These are phyloP conservation scores for Serpula lacrymans DNA, from an alignment of 768 basidiomycete genomes.

Conservation along the genomic window DNA sequence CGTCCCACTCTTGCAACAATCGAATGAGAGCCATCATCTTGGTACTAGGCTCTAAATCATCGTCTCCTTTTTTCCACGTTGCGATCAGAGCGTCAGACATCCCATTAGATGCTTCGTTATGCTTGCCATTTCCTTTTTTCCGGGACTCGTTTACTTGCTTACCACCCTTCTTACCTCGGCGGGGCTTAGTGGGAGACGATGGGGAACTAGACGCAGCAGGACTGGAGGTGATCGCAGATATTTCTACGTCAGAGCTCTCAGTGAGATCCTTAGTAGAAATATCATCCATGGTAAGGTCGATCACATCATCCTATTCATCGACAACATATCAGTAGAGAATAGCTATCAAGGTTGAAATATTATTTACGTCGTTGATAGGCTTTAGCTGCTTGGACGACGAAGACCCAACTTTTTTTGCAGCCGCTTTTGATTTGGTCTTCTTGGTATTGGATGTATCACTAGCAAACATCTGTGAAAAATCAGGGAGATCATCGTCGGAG, in stretches of 20 bases:
- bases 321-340: too few species aligned
- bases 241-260: conserved; percentile 26
- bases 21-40: conserved; percentile 63
- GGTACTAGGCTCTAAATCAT: conserved; percentile 60
- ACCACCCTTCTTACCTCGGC: background rate
- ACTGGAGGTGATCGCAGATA: too few species aligned
- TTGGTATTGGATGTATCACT: conserved; percentile 27
- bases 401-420: conserved; percentile 7
- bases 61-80: conserved; percentile 58
- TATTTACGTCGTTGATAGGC: conserved; percentile 11
- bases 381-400: too few species aligned
- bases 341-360: too few species aligned
- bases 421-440: conserved; percentile 20
- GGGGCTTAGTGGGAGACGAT: too few species aligned
- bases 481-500: conserved; percentile 54
- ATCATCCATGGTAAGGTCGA: conserved; percentile 31
- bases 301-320: conserved; percentile 14
- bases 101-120: conserved; percentile 21
- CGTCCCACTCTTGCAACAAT: conserved; percentile 56
- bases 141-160: background rate
- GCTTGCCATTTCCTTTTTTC: background rate
- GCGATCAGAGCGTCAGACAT: conserved; percentile 44
- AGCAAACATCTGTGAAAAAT: conserved; percentile 40
- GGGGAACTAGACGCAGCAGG: too few species aligned
- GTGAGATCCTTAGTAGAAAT: conserved; percentile 14